Evolutionary conservation across 345 rosid genomes (phyloP).

Genomic region (rapeseed (Brassica napus)): Da-Ae NC_063437.1:20952501-20953000

Average conservation of each 20-base stretch:
- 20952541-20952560: not conserved
- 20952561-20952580: not conserved
- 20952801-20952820: not conserved
- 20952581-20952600: not conserved
- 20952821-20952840: not conserved
- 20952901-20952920: not conserved
- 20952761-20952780: too few species aligned
- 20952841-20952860: not conserved
- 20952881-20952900: not conserved
- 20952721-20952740: not conserved
- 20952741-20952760: too few species aligned
- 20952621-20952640: not conserved
- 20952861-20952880: not conserved
- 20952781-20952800: too few species aligned
- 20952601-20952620: not conserved
- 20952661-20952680: not conserved
- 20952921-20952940: not conserved
- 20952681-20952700: not conserved
- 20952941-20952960: not conserved
- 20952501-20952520: conserved; percentile 66
- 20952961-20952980: not conserved
- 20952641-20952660: not conserved
- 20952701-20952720: not conserved
- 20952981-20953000: not conserved
- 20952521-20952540: conserved; percentile 33